Base-by-base conservation (phyloP, 2,329 filamentous ascomycete species). In the Microdochium trichocladiopsis region DNA sequence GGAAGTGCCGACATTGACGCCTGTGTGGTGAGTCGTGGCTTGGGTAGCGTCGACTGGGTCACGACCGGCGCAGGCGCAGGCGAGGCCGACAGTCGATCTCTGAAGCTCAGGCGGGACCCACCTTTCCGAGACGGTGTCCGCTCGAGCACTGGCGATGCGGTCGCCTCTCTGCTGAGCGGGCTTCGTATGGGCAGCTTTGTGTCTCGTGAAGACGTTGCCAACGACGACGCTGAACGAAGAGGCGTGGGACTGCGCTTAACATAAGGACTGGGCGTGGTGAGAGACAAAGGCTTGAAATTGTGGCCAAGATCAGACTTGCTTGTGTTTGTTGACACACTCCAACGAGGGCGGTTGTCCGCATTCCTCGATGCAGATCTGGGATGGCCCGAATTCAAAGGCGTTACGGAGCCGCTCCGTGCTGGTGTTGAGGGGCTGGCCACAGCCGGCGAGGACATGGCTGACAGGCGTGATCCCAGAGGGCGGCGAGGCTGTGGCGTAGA, bases 281-380 rank as follows among this genome's bases (percentile, higher is more conserved):
- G 68, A 33, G 69, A 80, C 11, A 86, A 68, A 11, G 85, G 80
- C 60, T 82, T 86, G 69, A 83, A 87, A 64, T 82, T 82, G 65
- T 87, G 84, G 24, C 84, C 83, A n/a, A 81, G 79, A 28, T 86
- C 77, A n/a, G 83, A 72, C 55, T 83, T 78, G 6, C 71, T 71
- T 4, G 80, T 78, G 60, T 86, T 90, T 5, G 83, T 81, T 25
- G 84, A 87, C 11, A 62, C 63, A 62, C 85, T 93, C 89, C 89
- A 94, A 53, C 83, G 79, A 3, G 89, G 89, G 50, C 86, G 82
- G 52, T 79, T 74, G 53, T 78, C 70, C 21, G 66, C 65, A 31
- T 75, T 58, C 11, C 73, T 73, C 2, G 75, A 71, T 37, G 71
- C 63, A 52, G 78, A 72, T 50, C 77, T 72, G 51, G 76, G 65